phyloP scores from a whole-genome alignment of 495 filamentous ascomycete species.

The Lasiosphaeria miniovina region DNA sequence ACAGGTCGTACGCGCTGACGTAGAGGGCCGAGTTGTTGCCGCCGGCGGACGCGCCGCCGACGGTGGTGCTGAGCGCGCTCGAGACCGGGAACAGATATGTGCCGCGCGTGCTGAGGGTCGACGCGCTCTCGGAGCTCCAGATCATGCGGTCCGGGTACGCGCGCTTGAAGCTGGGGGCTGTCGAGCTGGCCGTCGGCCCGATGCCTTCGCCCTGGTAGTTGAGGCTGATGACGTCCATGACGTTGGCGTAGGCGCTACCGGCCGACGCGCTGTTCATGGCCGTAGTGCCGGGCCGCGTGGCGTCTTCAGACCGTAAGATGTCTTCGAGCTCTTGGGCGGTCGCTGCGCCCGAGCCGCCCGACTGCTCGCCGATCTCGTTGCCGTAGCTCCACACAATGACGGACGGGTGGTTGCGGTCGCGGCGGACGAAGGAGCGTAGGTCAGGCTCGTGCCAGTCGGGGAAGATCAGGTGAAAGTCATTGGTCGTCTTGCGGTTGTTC shows the following conservation, averaged over 20 bases:
- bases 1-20: conserved; percentile 49
- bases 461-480: conserved; percentile 49
- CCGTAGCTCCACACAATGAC: conserved; percentile 48
- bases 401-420: conserved; percentile 52
- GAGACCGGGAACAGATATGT: conserved; percentile 51
- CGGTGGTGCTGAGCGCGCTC: conserved; percentile 28
- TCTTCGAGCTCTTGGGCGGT: conserved; percentile 30
- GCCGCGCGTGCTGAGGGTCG: conserved; percentile 42
- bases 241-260: conserved; percentile 28
- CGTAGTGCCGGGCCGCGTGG: conserved; percentile 36
- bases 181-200: conserved; percentile 29
- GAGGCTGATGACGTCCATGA: conserved; percentile 42
- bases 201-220: conserved; percentile 52
- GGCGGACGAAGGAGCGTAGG: conserved; percentile 43
- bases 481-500: conserved; percentile 36
- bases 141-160: conserved; percentile 45
- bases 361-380: conserved; percentile 47
- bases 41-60: conserved; percentile 8
- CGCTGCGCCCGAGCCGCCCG: conserved; percentile 22
- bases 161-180: conserved; percentile 32
- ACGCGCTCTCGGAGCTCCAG: conserved; percentile 42
- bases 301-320: conserved; percentile 40
- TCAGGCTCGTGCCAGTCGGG: conserved; percentile 48
- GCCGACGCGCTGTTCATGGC: conserved; percentile 40
- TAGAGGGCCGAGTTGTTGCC: conserved; percentile 26